Base-by-base conservation (phyloP, 2,329 filamentous ascomycete genomes). In the Botryosphaeria dothidea region DNA sequence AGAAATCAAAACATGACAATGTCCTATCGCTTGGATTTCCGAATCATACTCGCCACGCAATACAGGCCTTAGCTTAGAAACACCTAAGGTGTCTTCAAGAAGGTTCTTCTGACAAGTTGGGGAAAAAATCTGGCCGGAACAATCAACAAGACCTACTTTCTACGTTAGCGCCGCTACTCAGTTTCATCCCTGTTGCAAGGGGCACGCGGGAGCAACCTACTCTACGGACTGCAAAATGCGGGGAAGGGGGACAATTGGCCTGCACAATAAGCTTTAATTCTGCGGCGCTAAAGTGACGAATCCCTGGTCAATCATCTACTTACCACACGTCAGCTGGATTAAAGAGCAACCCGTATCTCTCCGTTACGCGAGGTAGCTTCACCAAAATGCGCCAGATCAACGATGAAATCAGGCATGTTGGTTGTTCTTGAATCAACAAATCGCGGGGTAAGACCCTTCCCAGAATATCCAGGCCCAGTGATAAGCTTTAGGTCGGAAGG, bases 401-500 rank as follows among this genome's bases (percentile, higher is more conserved):
- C 54, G 41, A 31, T n/a, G 15, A 31, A 36, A n/a, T 4, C 6
- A 15, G 23, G 27, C 43, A 21, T 34, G 23, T 46, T 27, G 17
- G 3, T n/a, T 25, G 54, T 3, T 45, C 29, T 43, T 46, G 41
- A 46, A n/a, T 60, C 38, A 60, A 45, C 17, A 21, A 23, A 46
- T 34, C 43, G 56, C 38, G 56, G 56, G 56, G 56, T 60, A 46
- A 46, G n/a, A 36, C 15, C 13, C 3, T 29, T 11, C n/a, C 9
- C 27, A 34, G 13, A 27, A 46, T 29, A 17, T 31, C 31, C 19
- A 41, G 46, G 27, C 21, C 27, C 29, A 48, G 56, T 27, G 34
- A 60, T 60, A 60, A 45, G 38, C 41, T 60, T 60, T 11, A 19
- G 41, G 13, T 46, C 56, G 56, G 56, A 36, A 60, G 27, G 43